phyloP scores from a whole-genome alignment of 78 protist genomes.

The Abeoforma whisleri region DNA sequence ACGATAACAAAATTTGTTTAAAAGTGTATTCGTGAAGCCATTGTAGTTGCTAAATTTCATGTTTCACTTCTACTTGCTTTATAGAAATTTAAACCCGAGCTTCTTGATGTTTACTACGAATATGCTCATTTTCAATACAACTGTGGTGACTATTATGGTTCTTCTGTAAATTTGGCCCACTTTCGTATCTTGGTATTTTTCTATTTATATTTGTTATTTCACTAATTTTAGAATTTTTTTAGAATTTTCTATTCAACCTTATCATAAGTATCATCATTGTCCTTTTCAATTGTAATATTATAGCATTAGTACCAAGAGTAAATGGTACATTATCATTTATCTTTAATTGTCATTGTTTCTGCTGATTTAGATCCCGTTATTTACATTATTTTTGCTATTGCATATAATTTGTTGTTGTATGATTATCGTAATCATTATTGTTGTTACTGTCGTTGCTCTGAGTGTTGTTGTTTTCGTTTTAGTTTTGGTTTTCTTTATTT shows the following conservation, averaged over 20 bases:
- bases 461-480: neutral
- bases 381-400: neutral
- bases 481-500: neutral
- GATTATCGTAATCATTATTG: neutral
- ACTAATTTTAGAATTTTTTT: neutral
- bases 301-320: no score
- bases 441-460: no score
- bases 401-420: neutral
- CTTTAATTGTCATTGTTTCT: no score
- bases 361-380: no score
- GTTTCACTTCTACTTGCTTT: no score
- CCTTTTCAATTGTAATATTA: no score
- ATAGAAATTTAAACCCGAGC: conserved; percentile 11
- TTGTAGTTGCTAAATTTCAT: no score
- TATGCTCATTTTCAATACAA: conserved; percentile 48
- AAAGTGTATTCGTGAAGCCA: no score
- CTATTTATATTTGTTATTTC: neutral
- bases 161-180: conserved; percentile 42
- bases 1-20: no score
- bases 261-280: neutral
- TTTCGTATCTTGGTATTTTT: neutral
- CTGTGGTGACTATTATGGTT: conserved; percentile 46
- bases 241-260: neutral
- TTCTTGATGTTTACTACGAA: conserved; percentile 43
- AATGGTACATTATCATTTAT: no score